Evolutionary conservation across 2,329 filamentous ascomycete species (phyloP).

Genomic region (Talaromyces sp.): DNA sequence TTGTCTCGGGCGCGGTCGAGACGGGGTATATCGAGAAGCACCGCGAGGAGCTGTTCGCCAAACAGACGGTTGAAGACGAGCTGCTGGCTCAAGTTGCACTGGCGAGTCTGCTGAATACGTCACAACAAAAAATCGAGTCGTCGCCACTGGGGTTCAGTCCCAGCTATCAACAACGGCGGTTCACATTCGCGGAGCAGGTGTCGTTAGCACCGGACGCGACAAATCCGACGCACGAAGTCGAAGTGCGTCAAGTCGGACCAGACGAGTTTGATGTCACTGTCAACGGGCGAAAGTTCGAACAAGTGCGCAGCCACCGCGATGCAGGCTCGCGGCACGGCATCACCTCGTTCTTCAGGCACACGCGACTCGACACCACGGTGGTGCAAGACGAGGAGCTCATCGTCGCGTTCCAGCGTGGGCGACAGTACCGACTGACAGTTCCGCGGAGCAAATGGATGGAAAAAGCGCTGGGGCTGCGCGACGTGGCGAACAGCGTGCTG

Average conservation of each 20-base stretch:
- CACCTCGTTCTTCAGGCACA: constrained; percentile 74
- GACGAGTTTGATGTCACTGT: constrained; percentile 48
- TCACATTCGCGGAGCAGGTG: constrained; percentile 50
- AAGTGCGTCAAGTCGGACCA: constrained; percentile 49
- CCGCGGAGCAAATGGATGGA: constrained; percentile 72
- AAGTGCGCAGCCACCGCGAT: constrained; percentile 48
- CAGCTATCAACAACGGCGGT: constrained; percentile 59
- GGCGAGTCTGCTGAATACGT: constrained; percentile 35
- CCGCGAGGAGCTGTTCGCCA: constrained; percentile 69
- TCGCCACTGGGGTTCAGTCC: constrained; percentile 55
- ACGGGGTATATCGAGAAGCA: constrained; percentile 96
- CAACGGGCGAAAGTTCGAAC: constrained; percentile 30
- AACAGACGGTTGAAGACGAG: constrained; percentile 60
- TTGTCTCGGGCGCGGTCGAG: constrained; percentile 83
- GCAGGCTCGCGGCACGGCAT: constrained; percentile 45
- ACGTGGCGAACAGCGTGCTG: constrained; percentile 73
- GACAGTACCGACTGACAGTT: constrained; percentile 53
- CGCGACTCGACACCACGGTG: constrained; percentile 74
- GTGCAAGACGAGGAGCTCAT: constrained; percentile 52
- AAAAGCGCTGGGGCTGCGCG: constrained; percentile 79
- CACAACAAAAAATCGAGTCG: constrained; percentile 17
- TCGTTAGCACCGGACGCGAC: constrained; percentile 38
- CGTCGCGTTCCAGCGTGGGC: constrained; percentile 70
- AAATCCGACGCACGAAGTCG: constrained; percentile 39
- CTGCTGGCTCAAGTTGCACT: constrained; percentile 84